A percentile compares a stretch with the other conserved stretches of the same genome.
Evolutionary conservation across 305 asterid species (phyloP).

Genomic region (Euphrasia arctica): DNA sequence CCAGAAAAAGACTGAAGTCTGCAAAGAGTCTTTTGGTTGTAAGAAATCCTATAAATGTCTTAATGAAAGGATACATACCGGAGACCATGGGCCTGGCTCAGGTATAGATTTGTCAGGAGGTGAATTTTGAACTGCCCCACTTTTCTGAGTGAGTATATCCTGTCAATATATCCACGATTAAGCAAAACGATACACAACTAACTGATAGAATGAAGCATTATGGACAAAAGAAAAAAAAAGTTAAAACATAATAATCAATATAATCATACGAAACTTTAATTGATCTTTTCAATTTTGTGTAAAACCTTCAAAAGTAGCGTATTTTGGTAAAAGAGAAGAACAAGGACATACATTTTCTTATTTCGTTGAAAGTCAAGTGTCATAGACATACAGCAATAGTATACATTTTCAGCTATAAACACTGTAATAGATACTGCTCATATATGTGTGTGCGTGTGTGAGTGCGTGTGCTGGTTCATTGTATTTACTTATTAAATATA

Average conservation of each 20-base stretch:
- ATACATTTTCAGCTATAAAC: background rate
- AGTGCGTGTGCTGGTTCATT: too few species aligned
- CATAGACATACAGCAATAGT: background rate
- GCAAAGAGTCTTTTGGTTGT: background rate
- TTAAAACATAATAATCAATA: background rate
- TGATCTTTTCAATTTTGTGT: background rate
- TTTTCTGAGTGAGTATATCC: slow-evolving; percentile 76
- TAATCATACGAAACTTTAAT: background rate
- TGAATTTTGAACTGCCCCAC: slow-evolving; percentile 94
- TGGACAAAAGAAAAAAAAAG: background rate
- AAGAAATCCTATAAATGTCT: background rate
- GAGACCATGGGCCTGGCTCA: slow-evolving; percentile 98
- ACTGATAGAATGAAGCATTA: slow-evolving; percentile 22
- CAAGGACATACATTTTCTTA: background rate
- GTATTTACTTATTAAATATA: background rate
- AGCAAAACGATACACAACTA: slow-evolving; percentile 11
- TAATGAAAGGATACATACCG: slow-evolving; percentile 52
- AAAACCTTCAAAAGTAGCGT: too few species aligned
- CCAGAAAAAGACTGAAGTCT: background rate
- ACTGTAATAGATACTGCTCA: background rate
- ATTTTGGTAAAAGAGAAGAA: slow-evolving; percentile 2
- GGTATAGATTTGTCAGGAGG: slow-evolving; percentile 83
- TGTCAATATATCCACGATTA: slow-evolving; percentile 33
- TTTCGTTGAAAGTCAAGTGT: slow-evolving; percentile 6
- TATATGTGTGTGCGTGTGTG: background rate